phyloP scores from a whole-genome alignment of 73 alveolate genomes.

The Paramecium sexaurelia region DNA sequence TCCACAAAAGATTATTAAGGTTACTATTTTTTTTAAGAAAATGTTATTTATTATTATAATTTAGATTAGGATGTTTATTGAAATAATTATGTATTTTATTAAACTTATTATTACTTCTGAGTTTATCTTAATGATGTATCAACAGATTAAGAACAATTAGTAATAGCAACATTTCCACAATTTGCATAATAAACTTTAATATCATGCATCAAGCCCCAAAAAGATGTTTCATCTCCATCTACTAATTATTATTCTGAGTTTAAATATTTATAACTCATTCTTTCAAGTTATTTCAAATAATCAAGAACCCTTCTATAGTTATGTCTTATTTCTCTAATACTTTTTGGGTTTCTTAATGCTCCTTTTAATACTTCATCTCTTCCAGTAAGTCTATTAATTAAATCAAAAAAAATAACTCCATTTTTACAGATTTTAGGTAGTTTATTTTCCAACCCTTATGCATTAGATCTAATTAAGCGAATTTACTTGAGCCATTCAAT shows the following conservation, averaged over 20 bases:
- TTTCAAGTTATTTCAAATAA: slow-evolving; percentile 58
- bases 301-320: slow-evolving; percentile 61
- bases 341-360: slow-evolving; percentile 60
- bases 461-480: slow-evolving; percentile 48
- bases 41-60: not conserved
- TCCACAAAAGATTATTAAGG: not conserved
- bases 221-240: slow-evolving; percentile 10
- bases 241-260: not conserved
- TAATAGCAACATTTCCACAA: not conserved
- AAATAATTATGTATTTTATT: not conserved
- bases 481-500: slow-evolving; percentile 62
- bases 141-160: not conserved
- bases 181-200: not conserved
- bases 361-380: slow-evolving; percentile 65
- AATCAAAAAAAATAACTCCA: slow-evolving; percentile 67
- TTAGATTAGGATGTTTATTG: not conserved
- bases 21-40: not conserved
- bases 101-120: not conserved
- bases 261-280: slow-evolving; percentile 61
- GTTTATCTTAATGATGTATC: not conserved
- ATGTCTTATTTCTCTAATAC: slow-evolving; percentile 31
- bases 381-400: slow-evolving; percentile 58
- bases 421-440: slow-evolving; percentile 65
- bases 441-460: slow-evolving; percentile 36
- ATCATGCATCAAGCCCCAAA: slow-evolving; percentile 50